phyloP scores from a whole-genome alignment of 2,329 filamentous ascomycete genomes.

The Fusarium decemcellulare region DNA sequence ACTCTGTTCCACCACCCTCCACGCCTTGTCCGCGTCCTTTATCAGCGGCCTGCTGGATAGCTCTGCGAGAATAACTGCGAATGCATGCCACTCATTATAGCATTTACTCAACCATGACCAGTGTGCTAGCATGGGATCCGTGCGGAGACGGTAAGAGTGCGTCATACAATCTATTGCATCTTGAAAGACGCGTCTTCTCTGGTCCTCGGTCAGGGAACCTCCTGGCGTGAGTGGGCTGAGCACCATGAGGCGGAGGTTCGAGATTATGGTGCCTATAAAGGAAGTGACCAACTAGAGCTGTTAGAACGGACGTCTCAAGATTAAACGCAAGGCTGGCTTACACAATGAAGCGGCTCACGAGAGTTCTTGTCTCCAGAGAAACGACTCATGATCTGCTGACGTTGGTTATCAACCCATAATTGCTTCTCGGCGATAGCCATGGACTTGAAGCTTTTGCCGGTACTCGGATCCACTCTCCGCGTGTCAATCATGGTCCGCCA shows the following conservation, averaged over 20 bases:
- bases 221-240: slow-evolving; percentile 12
- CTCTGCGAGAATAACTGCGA: slow-evolving; percentile 14
- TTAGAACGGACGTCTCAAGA: neutral
- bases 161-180: slow-evolving; percentile 21
- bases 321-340: slow-evolving; percentile 5
- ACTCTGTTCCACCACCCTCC: slow-evolving; percentile 21
- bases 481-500: slow-evolving; percentile 27
- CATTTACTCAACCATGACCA: slow-evolving; percentile 17
- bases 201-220: slow-evolving; percentile 5
- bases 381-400: neutral
- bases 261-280: slow-evolving; percentile 15
- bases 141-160: slow-evolving; percentile 10
- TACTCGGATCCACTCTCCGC: slow-evolving; percentile 5
- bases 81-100: slow-evolving; percentile 21
- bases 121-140: slow-evolving; percentile 7
- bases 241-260: slow-evolving; percentile 8
- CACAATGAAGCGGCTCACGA: slow-evolving; percentile 5
- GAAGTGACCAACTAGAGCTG: slow-evolving; percentile 6
- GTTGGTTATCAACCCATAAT: slow-evolving; percentile 10
- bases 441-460: slow-evolving; percentile 19
- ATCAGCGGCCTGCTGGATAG: slow-evolving; percentile 9
- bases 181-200: slow-evolving; percentile 13
- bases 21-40: slow-evolving; percentile 16
- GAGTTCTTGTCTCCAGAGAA: neutral
- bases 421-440: slow-evolving; percentile 18